phyloP scores from a whole-genome alignment of 176 grass and related monocot genomes.

The Ensete ventricosum region DNA sequence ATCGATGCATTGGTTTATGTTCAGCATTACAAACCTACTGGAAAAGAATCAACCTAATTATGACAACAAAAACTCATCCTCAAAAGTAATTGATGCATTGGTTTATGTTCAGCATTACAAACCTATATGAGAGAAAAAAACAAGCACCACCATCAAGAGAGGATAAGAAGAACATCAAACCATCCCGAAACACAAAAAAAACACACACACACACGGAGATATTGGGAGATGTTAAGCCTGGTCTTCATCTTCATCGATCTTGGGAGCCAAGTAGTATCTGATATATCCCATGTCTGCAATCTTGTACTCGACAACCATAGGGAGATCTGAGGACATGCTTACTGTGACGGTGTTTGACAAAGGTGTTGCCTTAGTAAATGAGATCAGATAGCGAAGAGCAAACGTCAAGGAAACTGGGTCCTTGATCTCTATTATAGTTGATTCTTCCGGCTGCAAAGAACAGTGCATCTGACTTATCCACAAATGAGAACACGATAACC shows the following conservation, averaged over 20 bases:
- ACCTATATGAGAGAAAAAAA: not conserved
- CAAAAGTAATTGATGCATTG: too few relatives aligned
- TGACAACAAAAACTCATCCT: too few relatives aligned
- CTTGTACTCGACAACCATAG: constrained; percentile 11
- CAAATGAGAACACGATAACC: too few relatives aligned
- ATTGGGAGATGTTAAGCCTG: not conserved
- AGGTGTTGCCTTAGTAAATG: constrained; percentile 8
- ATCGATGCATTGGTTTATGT: too few relatives aligned
- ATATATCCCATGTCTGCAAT: constrained; percentile 10
- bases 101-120: too few relatives aligned
- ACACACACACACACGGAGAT: not conserved
- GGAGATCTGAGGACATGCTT: constrained; percentile 8
- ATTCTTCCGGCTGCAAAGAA: constrained; percentile 26
- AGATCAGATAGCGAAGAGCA: constrained; percentile 13
- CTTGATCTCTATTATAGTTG: not conserved
- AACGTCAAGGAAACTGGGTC: constrained; percentile 4
- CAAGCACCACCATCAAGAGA: not conserved
- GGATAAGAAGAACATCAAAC: too few relatives aligned
- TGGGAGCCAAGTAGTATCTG: constrained; percentile 12
- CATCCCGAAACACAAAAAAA: not conserved
- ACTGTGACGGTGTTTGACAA: constrained; percentile 4
- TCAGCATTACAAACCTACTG: not conserved
- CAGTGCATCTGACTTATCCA: too few relatives aligned
- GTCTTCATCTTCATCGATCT: not conserved
- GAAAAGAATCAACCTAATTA: too few relatives aligned